Evolutionary conservation across 306 rosid species (phyloP), one percentile per base, ranked within the genome.

Genomic region (Chamaecrista fasciculata): DNA sequence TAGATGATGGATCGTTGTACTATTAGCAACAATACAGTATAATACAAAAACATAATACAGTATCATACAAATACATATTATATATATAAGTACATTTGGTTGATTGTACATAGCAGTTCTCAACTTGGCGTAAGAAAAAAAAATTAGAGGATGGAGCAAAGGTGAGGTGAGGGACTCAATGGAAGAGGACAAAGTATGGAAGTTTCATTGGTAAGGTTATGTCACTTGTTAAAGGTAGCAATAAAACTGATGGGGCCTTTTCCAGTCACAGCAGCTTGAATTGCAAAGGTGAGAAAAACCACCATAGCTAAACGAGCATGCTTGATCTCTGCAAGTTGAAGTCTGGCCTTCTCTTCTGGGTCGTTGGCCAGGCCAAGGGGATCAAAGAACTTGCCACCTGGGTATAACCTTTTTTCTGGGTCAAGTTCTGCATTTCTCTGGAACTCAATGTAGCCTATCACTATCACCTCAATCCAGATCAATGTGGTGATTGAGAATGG

Each of bases 371-470:
- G 66, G 2, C 92, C 92, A 4, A 91, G 66, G 2, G 95, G 97
- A 61, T 91, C 97, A 2, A 91, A 91, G 82, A 80, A 91, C 39
- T 73, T 71, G 5, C 97, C 97, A 0, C 97, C 95, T 0, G 95
- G 97, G 79, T 91, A 91, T 28, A 91, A 11, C 85, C 95, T 84
- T 68, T 67, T 87, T 80, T 91, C 95, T 12, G 85, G 87, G 75
- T 87, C 92, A 53, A 91, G 92, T 40, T 91, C 95, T 51, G 92
- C 89, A 37, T 91, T 91, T 58, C 97, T 84, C 65, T 87, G 97
- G 75, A 82, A 82, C 68, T 91, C 90, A 43, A 91, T 91, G 92
- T 86, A 91, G 5, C 92, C 97, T 5, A 91, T 83, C 34, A 91
- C 29, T 67, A 87, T 6, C 52, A 87, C 97, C 72, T 91, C 97